Evolutionary conservation across 2,329 filamentous ascomycete genomes (phyloP).

Genomic region (Aspergillus fumigatiaffinis): DNA sequence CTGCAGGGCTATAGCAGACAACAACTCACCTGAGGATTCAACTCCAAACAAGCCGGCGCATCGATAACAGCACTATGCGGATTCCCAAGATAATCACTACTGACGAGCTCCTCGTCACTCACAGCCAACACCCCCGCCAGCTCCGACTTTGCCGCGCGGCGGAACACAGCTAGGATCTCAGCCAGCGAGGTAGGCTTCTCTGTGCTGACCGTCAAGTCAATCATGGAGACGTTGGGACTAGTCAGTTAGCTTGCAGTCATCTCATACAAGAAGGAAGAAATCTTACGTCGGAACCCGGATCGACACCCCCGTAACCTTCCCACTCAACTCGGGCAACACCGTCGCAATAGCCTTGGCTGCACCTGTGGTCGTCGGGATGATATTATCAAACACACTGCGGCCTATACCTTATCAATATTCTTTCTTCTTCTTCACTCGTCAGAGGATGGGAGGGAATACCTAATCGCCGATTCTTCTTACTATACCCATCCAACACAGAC

Average conservation of each 20-base stretch:
- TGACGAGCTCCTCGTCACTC: slow-evolving; percentile 88
- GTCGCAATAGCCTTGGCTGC: slow-evolving; percentile 95
- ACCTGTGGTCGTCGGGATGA: slow-evolving; percentile 90
- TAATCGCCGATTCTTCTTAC: slow-evolving; percentile 31
- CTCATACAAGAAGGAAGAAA: not conserved
- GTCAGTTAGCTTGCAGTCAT: not conserved
- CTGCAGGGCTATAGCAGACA: too few species aligned
- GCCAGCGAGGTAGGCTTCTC: slow-evolving; percentile 62
- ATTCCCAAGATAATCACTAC: slow-evolving; percentile 81
- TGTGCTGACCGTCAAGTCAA: slow-evolving; percentile 82
- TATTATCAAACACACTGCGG: slow-evolving; percentile 91
- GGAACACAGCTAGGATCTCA: slow-evolving; percentile 23
- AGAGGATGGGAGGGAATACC: too few species aligned
- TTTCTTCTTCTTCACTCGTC: too few species aligned
- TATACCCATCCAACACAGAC: slow-evolving; percentile 32
- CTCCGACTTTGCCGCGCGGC: slow-evolving; percentile 39
- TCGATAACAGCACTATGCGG: slow-evolving; percentile 87
- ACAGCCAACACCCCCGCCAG: slow-evolving; percentile 69
- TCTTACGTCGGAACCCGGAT: slow-evolving; percentile 79
- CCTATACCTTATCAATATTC: slow-evolving; percentile 39
- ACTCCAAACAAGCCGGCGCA: slow-evolving; percentile 86
- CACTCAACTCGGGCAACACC: slow-evolving; percentile 87
- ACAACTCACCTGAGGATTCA: slow-evolving; percentile 52
- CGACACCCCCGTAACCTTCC: slow-evolving; percentile 94
- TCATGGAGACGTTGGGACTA: slow-evolving; percentile 81